Conservation (phyloP, 2,329 filamentous ascomycete genomes). For the Fusarium odoratissimum region DNA sequence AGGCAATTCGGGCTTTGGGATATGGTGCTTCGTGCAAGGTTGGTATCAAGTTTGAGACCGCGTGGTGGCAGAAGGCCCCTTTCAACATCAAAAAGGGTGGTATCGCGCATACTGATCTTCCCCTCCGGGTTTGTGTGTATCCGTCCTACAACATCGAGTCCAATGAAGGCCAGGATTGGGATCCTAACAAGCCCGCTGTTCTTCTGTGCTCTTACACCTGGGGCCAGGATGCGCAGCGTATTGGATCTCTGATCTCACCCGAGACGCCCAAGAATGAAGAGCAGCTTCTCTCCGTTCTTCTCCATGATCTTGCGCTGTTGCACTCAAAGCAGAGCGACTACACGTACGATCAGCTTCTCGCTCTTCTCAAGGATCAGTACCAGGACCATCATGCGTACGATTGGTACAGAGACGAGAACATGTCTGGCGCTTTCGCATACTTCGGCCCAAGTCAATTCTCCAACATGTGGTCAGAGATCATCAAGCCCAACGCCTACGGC, state of each 20-base stretch:
- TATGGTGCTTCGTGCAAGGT: slow-evolving; percentile 48
- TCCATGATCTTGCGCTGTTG: slow-evolving; percentile 29
- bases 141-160: slow-evolving; percentile 46
- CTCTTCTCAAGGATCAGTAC: slow-evolving; percentile 11
- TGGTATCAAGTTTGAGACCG: slow-evolving; percentile 49
- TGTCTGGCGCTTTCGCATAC: slow-evolving; percentile 41
- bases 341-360: background rate
- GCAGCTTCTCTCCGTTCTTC: slow-evolving; percentile 14
- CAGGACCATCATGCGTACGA: slow-evolving; percentile 32
- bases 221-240: slow-evolving; percentile 37
- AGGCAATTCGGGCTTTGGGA: slow-evolving; percentile 47
- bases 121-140: slow-evolving; percentile 49
- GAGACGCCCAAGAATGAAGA: slow-evolving; percentile 23
- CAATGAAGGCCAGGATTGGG: background rate
- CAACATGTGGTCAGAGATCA: slow-evolving; percentile 41
- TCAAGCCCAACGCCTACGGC: slow-evolving; percentile 38
- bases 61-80: slow-evolving; percentile 40
- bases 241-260: slow-evolving; percentile 23
- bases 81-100: slow-evolving; percentile 28
- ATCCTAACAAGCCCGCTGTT: slow-evolving; percentile 16
- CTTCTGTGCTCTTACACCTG: slow-evolving; percentile 39
- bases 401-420: slow-evolving; percentile 38
- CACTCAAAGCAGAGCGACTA: slow-evolving; percentile 16
- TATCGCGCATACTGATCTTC: slow-evolving; percentile 42
- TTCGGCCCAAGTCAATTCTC: slow-evolving; percentile 36